These are phyloP conservation scores for Echites panduratus DNA, from an alignment of 257 asterid species.

Conservation along the genomic window DNA sequence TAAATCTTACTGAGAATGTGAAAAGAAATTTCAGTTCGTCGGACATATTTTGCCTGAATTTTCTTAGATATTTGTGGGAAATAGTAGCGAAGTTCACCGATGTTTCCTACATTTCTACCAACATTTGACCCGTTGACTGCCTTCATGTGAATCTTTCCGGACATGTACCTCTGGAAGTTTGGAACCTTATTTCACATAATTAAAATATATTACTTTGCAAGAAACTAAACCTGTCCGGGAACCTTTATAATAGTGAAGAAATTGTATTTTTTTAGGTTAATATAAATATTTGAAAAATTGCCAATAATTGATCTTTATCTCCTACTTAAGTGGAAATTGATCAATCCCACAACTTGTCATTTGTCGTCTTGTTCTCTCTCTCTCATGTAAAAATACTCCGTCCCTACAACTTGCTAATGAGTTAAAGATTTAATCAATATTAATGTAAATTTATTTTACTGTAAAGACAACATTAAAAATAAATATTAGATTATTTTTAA, in stretches of 20 bases:
- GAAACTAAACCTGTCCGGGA: neutral
- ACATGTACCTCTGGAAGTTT: neutral
- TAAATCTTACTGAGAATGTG: neutral
- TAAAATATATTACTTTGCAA: neutral
- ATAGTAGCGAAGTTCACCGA: neutral
- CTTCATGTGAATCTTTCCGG: neutral
- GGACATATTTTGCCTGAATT: neutral
- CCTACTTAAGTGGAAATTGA: neutral
- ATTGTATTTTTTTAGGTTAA: neutral
- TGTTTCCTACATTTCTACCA: neutral
- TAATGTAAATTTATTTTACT: too few relatives aligned
- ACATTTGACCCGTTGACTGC: neutral
- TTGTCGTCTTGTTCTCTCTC: neutral
- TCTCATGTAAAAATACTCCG: too few relatives aligned
- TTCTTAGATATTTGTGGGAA: neutral
- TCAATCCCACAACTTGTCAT: neutral
- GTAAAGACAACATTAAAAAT: too few relatives aligned
- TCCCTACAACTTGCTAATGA: too few relatives aligned
- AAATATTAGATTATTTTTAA: too few relatives aligned
- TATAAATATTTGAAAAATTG: neutral
- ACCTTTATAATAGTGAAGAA: neutral
- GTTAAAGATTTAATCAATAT: too few relatives aligned
- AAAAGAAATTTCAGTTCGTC: neutral
- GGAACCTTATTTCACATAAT: neutral
- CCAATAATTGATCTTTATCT: conserved; percentile 1